phyloP scores from a whole-genome alignment of 176 grass and related monocot genomes.

The Oryza meridionalis region DNA sequence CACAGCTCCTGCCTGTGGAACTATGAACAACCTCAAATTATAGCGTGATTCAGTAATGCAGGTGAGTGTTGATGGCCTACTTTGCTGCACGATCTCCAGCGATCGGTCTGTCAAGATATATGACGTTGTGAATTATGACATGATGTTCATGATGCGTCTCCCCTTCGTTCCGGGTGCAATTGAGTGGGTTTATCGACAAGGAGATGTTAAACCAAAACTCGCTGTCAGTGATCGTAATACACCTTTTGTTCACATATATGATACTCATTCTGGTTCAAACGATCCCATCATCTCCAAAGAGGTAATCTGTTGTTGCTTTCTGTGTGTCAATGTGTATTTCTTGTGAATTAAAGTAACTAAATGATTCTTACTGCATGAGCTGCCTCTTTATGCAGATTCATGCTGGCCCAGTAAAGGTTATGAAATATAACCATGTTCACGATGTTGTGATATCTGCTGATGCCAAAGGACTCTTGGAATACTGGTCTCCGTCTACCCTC shows the following conservation, averaged over 20 bases:
- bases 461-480: slow-evolving; percentile 83
- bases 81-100: slow-evolving; percentile 90
- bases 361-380: slow-evolving; percentile 13
- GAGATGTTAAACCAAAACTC: slow-evolving; percentile 90
- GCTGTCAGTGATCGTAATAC: slow-evolving; percentile 81
- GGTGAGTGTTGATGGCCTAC: slow-evolving; percentile 85
- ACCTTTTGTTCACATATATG: slow-evolving; percentile 79
- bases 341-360: slow-evolving; percentile 29
- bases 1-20: neutral
- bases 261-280: slow-evolving; percentile 82
- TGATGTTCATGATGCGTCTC: slow-evolving; percentile 99
- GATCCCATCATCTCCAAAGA: slow-evolving; percentile 93
- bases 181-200: slow-evolving; percentile 90
- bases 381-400: slow-evolving; percentile 71
- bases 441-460: slow-evolving; percentile 84
- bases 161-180: slow-evolving; percentile 78
- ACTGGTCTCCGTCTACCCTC: slow-evolving; percentile 84
- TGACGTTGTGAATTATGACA: slow-evolving; percentile 98
- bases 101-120: slow-evolving; percentile 89
- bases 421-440: slow-evolving; percentile 82
- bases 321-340: neutral
- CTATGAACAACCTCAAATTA: slow-evolving; percentile 48
- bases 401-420: slow-evolving; percentile 73
- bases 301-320: slow-evolving; percentile 46
- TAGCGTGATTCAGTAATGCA: slow-evolving; percentile 63